Evolutionary conservation across 2,329 filamentous ascomycete genomes (phyloP), one percentile per base, ranked within the genome.

Genomic region (Talaromyces sp.): DNA sequence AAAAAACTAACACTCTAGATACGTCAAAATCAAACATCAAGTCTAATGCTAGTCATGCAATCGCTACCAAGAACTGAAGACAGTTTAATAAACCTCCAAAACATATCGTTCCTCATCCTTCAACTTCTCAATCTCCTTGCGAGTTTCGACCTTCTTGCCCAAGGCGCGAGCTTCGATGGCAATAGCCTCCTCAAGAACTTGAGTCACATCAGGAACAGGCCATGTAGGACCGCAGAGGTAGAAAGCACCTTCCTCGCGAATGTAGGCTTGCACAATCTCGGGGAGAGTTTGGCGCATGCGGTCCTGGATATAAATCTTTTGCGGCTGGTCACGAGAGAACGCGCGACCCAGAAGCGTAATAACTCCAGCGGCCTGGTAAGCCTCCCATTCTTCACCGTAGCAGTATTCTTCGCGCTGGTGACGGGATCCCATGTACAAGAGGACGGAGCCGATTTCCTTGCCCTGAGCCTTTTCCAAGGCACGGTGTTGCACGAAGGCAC

Each of bases 251-350:
- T 95, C 90, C 70, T 97, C 88, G 73, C 89, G 83, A 70, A 97
- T 87, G 78, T 98, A 98, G 0, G 93, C 91, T 79, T 93, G 83
- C 66, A 92, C 85, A 69, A 99, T 96, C 68, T 95, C 89, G 53
- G 83, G 81, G 67, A 98, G 81, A 0, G 90, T 92, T 85, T 98
- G 86, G 65, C 95, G 86, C 95, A 99, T 99, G 70, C 93, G 88
- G 78, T 99, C 95, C 83, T 99, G 95, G 75, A 99, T 99, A 81
- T 99, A 99, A 70, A 99, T 97, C 88, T 99, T 99, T 83, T 97
- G 86, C 17, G 92, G 91, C 85, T 99, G 95, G 77, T 99, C 95
- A 76, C 95, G 90, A 66, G 92, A 96, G 85, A 99, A 99, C 51
- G 95, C 95, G 61, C 92, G 88, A 61, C 95, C 95, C 60, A 99